A percentile compares a stretch with the other conserved stretches of the same genome.
Evolutionary conservation across 2,329 filamentous ascomycete species (phyloP).

Genomic region (Calycina herbarum): DNA sequence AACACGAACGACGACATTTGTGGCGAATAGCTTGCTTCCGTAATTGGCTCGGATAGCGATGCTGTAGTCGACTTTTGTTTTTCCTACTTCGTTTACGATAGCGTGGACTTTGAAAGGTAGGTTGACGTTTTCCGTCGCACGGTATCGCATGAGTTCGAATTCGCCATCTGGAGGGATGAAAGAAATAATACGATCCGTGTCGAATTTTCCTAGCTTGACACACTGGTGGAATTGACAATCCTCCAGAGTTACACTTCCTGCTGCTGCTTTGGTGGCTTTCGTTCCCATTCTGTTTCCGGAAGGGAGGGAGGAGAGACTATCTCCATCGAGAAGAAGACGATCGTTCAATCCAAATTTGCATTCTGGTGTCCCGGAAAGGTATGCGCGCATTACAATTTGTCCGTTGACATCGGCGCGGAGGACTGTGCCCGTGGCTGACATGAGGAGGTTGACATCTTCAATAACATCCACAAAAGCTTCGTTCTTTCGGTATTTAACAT

Average conservation of each 20-base stretch:
- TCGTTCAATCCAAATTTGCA: conserved; percentile 99
- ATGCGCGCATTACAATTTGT: conserved; percentile 98
- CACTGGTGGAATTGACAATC: conserved; percentile 99
- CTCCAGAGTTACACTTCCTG: conserved; percentile 91
- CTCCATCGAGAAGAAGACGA: conserved; percentile 82
- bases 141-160: conserved; percentile 98
- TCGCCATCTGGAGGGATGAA: conserved; percentile 97
- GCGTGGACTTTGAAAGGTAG: conserved; percentile 98
- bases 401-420: conserved; percentile 94
- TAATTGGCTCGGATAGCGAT: conserved; percentile 98
- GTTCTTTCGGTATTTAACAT: conserved; percentile 99
- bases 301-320: conserved; percentile 63
- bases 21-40: conserved; percentile 92
- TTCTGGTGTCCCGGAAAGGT: conserved; percentile 92
- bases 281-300: conserved; percentile 76
- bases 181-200: conserved; percentile 93
- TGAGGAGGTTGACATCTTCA: conserved; percentile 96
- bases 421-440: conserved; percentile 96
- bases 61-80: conserved; percentile 97
- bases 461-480: conserved; percentile 99
- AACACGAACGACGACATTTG: conserved; percentile 91
- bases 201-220: conserved; percentile 95
- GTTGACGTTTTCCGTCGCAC: conserved; percentile 97
- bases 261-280: conserved; percentile 92
- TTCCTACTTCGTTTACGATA: conserved; percentile 96